Evolutionary conservation across 768 basidiomycete species (phyloP), one percentile per base, ranked within the genome.

Genomic region (Tulasnella sp.): DNA sequence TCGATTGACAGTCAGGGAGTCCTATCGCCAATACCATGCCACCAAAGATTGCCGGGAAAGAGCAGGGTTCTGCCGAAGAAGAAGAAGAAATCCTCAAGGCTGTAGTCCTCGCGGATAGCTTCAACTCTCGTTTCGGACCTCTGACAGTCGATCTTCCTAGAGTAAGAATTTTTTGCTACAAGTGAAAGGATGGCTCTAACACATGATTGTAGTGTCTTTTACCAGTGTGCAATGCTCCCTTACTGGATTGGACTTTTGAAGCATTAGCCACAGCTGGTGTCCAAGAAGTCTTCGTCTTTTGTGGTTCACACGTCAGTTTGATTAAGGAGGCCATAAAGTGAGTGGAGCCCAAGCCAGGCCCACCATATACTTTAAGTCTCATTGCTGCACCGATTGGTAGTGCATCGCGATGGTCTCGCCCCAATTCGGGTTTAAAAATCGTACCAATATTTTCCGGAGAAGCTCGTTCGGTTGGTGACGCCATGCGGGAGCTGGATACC

Each of bases 211-310:
- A 92, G 88, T 92, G 88, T 65, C 73, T 98, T 9, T 71, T 98
- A 20, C 95, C 93, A 1, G 76, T 98, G 58, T 91, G 91, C 67
- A 96, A 96, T 65, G 83, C 85, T 0, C 83, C 91, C 3, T 68
- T 99, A 27, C 72, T 99, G 29, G 87, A 89, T 59, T 98, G 93
- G 91, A 96, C 95, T 3, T 81, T 98, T 54, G 95, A 99, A 63
- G 84, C 84, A 63, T 76, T 99, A 31, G 81, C 88, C 25, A 72
- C 95, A n/a, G 88, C 90, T 29, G 90, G 90, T 48, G 90, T 99
- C 31, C 87, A 92, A 63, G 88, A 96, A 67, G 85, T 95, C 53
- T 93, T 95, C 63, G 83, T 99, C 40, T 79, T 98, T 59, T 92
- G 91, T 63, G 78, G 87, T 54, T 92, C 89, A 44, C 86, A 93